A percentile compares a stretch with the other conserved stretches of the same genome.
These are phyloP conservation scores for Solanum piurae DNA, from an alignment of 257 asterid species.

Conservation along the genomic window DNA sequence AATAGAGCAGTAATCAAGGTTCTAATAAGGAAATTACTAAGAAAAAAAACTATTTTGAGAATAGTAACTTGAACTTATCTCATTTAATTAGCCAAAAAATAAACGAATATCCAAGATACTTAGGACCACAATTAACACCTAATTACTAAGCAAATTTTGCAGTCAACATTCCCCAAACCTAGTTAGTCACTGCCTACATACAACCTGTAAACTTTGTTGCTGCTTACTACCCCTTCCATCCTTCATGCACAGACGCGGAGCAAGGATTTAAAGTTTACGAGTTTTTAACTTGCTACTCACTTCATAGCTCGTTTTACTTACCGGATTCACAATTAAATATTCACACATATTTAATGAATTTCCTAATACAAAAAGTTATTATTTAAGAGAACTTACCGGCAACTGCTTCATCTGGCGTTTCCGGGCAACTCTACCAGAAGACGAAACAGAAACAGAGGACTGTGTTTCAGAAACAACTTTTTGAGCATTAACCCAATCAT, in stretches of 20 bases:
- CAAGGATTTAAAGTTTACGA: not conserved
- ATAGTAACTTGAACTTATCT: not conserved
- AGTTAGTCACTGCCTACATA: not conserved
- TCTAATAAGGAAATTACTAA: not conserved
- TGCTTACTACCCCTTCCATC: not conserved
- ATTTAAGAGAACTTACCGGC: slow-evolving; percentile 25
- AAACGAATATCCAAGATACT: not conserved
- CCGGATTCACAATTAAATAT: not conserved
- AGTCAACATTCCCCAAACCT: not conserved
- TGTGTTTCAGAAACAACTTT: slow-evolving; percentile 28
- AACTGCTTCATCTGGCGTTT: slow-evolving; percentile 22
- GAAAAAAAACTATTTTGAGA: not conserved
- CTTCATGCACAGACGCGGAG: not conserved
- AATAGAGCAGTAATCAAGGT: not conserved
- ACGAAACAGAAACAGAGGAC: slow-evolving; percentile 1
- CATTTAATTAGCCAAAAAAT: not conserved
- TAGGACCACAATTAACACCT: not conserved
- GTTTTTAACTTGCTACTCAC: not conserved
- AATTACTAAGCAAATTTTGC: not conserved
- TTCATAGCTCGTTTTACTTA: not conserved
- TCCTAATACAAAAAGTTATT: not conserved
- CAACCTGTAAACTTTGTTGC: not conserved
- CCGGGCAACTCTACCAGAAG: not conserved
- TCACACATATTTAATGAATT: not conserved
- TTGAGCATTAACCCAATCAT: slow-evolving; percentile 39